A percentile compares a stretch with the other conserved stretches of the same genome.
Conservation (phyloP, 2,329 filamentous ascomycete species). For the Ophiostoma sp. region DNA sequence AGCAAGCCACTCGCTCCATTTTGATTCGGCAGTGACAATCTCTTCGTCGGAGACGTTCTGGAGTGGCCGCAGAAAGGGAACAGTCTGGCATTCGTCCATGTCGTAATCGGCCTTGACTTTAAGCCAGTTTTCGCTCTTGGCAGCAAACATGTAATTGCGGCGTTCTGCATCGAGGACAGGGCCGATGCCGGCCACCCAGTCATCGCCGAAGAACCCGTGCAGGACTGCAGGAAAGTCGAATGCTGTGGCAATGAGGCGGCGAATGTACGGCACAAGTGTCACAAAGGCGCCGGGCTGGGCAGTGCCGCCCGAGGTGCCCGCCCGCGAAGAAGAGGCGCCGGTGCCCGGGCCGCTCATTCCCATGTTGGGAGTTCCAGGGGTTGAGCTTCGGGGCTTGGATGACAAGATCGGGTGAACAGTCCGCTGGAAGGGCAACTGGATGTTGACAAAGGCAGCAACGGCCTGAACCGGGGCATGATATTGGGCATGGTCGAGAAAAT, state of each 20-base stretch:
- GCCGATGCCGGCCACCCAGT: conserved; percentile 76
- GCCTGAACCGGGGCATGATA: conserved; percentile 78
- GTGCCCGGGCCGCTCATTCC: conserved; percentile 30
- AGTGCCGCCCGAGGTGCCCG: conserved; percentile 26
- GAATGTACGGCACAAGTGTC: conserved; percentile 80
- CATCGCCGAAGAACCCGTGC: conserved; percentile 94
- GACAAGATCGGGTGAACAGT: conserved; percentile 41
- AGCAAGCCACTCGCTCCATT: conserved; percentile 90
- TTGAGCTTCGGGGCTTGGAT: conserved; percentile 27
- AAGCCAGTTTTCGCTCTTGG: conserved; percentile 87
- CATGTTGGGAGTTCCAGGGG: not conserved
- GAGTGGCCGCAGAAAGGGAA: conserved; percentile 84
- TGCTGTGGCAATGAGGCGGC: conserved; percentile 82
- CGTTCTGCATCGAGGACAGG: conserved; percentile 82
- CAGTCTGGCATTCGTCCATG: conserved; percentile 71
- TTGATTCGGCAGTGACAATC: conserved; percentile 72
- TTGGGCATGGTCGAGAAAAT: conserved; percentile 88
- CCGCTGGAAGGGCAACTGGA: conserved; percentile 80
- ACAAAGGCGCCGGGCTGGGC: conserved; percentile 39
- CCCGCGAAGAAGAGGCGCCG: not conserved
- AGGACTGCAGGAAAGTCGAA: conserved; percentile 84
- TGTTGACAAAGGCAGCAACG: conserved; percentile 85
- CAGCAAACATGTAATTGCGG: conserved; percentile 89
- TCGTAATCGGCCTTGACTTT: conserved; percentile 88
- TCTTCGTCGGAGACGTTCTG: conserved; percentile 70